phyloP scores from a whole-genome alignment of 768 basidiomycete genomes.

The Mycena rebaudengoi region DNA sequence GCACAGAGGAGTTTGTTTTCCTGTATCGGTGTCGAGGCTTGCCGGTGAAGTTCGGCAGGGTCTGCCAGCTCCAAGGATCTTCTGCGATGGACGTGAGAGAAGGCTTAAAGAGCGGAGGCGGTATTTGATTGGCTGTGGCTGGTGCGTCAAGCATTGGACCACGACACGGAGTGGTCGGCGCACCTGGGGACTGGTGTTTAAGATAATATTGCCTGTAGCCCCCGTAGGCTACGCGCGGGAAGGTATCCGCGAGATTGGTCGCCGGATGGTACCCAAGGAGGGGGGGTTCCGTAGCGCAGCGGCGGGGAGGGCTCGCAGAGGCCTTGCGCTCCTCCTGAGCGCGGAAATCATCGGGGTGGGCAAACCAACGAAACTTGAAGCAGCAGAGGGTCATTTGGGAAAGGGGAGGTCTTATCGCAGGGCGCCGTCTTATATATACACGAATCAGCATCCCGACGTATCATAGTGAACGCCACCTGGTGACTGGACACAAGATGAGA shows the following conservation, averaged over 20 bases:
- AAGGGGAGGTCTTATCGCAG: no score
- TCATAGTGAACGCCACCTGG: no score
- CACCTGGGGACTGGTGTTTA: neutral
- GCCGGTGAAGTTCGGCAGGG: conserved; percentile 17
- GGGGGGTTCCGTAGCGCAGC: no score
- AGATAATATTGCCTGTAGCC: conserved; percentile 25
- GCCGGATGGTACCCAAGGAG: no score
- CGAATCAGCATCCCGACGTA: no score
- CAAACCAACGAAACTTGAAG: no score
- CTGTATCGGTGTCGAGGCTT: neutral
- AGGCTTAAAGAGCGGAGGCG: neutral
- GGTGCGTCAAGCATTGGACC: neutral
- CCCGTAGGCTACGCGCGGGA: conserved; percentile 21
- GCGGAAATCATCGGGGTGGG: no score
- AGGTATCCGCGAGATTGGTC: conserved; percentile 23
- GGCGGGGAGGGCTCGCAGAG: no score
- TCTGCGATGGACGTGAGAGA: conserved; percentile 13
- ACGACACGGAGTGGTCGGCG: neutral
- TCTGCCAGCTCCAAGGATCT: conserved; percentile 22
- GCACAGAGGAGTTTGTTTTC: conserved; percentile 4
- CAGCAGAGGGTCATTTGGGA: no score
- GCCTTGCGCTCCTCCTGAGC: no score
- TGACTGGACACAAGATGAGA: no score
- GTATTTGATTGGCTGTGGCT: neutral
- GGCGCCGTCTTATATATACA: no score